Evolutionary conservation across 805 yeast species (phyloP).

Genomic region (Nakazawaea wickerhamii): DNA sequence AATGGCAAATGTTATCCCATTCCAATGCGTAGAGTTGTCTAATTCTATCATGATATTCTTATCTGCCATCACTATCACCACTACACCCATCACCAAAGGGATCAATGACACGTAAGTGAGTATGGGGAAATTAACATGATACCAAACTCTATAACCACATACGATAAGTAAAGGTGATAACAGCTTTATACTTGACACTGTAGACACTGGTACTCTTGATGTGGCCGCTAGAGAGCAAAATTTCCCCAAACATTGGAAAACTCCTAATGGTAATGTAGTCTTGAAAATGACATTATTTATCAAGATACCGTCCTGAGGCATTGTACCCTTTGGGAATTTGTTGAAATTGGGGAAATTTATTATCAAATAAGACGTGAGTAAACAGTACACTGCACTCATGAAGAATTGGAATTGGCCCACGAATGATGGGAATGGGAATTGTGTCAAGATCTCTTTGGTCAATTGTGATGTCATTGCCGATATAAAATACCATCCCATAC

Average conservation of each 20-base stretch:
- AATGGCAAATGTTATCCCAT: conserved; percentile 67
- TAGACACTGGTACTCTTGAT: conserved; percentile 58
- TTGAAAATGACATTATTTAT: conserved; percentile 35
- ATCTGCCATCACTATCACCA: conserved; percentile 41
- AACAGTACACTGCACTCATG: conserved; percentile 37
- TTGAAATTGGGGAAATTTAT: conserved; percentile 26
- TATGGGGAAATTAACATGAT: conserved; percentile 43
- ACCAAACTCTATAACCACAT: conserved; percentile 45
- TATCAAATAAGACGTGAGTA: conserved; percentile 31
- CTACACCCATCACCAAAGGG: conserved; percentile 50
- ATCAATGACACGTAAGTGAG: conserved; percentile 46
- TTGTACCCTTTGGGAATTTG: conserved; percentile 49
- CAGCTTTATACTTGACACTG: conserved; percentile 68
- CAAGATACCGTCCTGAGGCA: conserved; percentile 33
- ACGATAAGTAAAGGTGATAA: conserved; percentile 60
- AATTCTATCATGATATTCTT: conserved; percentile 5
- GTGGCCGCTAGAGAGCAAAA: conserved; percentile 60
- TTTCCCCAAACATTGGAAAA: conserved; percentile 63
- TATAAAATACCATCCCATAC: conserved; percentile 55
- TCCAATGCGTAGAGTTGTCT: conserved; percentile 30
- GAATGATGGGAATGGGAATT: conserved; percentile 56
- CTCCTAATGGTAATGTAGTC: conserved; percentile 56
- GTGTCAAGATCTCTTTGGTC: conserved; percentile 48
- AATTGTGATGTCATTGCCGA: conserved; percentile 63
- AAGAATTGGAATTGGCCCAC: conserved; percentile 61